Conservation (phyloP, 805 yeast species). For the Yamadazyma takamatsuzukensis region DNA sequence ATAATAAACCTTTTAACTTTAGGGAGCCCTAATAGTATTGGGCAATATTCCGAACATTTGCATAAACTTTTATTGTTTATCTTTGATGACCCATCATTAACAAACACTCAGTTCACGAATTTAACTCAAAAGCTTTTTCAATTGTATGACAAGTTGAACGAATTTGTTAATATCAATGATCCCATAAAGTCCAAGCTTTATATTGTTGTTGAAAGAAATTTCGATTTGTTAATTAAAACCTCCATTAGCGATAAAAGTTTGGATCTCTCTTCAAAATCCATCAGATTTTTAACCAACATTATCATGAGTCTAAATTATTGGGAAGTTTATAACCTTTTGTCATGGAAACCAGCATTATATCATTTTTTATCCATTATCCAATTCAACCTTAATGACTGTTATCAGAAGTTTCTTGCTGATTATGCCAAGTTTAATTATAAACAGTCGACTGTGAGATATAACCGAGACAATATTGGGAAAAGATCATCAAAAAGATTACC, state of each 20-base stretch:
- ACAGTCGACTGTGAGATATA: slow-evolving; percentile 5
- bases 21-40: slow-evolving; percentile 26
- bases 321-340: slow-evolving; percentile 40
- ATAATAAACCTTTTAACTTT: slow-evolving; percentile 16
- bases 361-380: slow-evolving; percentile 37
- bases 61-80: slow-evolving; percentile 24
- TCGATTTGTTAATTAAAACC: slow-evolving; percentile 35
- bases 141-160: slow-evolving; percentile 22
- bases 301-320: slow-evolving; percentile 40
- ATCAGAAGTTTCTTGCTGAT: slow-evolving; percentile 29
- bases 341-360: slow-evolving; percentile 41
- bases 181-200: slow-evolving; percentile 31
- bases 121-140: slow-evolving; percentile 22
- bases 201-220: slow-evolving; percentile 33
- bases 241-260: slow-evolving; percentile 27
- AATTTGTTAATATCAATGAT: slow-evolving; percentile 18
- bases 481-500: slow-evolving; percentile 3
- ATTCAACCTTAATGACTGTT: slow-evolving; percentile 40
- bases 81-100: slow-evolving; percentile 9
- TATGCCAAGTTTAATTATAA: slow-evolving; percentile 20
- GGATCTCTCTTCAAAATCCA: slow-evolving; percentile 30
- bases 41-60: slow-evolving; percentile 37
- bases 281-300: slow-evolving; percentile 34
- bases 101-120: slow-evolving; percentile 10
- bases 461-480: slow-evolving; percentile 10